Base-by-base conservation (phyloP, 2,329 filamentous ascomycete genomes). In the Alternaria atra region DNA sequence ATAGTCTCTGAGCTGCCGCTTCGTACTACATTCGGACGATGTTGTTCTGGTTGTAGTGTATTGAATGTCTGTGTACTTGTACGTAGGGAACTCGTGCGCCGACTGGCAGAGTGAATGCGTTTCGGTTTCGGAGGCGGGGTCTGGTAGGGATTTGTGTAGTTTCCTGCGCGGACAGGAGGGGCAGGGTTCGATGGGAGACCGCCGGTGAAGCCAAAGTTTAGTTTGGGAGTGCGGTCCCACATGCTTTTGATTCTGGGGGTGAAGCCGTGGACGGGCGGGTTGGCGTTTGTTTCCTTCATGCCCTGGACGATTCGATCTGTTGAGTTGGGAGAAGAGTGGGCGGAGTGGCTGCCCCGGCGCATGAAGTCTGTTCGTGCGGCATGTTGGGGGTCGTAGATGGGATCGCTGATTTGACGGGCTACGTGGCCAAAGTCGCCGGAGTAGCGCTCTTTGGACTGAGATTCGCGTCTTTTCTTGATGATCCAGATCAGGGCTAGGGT, bases 1-100 rank as follows among this genome's bases (percentile, higher is more conserved):
- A 83, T 82, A 0, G 81, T 83, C 53, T 83, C 81, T 34, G 76
- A 77, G 57, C 79, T 81, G 13, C 67, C 76, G 30, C 65, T 76
- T 25, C 79, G 66, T 9, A 12, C 17, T 6, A 17, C 40, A 20
- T 43, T 40, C 13, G 60, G 34, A n/a, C 59, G 47, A n/a, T 47
- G 48, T 23, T 51, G 55, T 3, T 32, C 50, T 32, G 52, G 25
- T 13, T 50, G 59, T 40, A 40, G 37, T 7, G 55, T 50, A 63
- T 57, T 9, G 63, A 55, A 56, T 12, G 17, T 60, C 46, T 5
- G 58, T 35, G 5, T 63, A 59, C 55, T 64, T 9, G 60, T 66
- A 9, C 68, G 61, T 7, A 62, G 51, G 15, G 65, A 63, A 27
- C 60, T 64, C 9, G 63, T 63, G 42, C 68, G 68, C 13, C 65